A percentile compares a stretch with the other conserved stretches of the same genome.
Evolutionary conservation across 805 yeast genomes (phyloP).

Genomic region (Candida wancherniae): DNA sequence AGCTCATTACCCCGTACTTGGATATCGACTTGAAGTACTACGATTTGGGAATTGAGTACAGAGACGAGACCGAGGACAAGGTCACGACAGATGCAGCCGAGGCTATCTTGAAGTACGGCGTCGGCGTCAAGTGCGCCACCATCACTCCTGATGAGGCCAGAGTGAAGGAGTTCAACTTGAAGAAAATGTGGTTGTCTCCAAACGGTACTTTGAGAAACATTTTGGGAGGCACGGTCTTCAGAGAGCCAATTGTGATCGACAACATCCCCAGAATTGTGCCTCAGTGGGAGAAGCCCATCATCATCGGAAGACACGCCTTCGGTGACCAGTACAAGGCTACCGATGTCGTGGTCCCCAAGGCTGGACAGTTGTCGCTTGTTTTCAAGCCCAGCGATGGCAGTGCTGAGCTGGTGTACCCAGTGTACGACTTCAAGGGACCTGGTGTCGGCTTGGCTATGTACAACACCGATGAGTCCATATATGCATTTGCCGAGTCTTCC

Average conservation of each 20-base stretch:
- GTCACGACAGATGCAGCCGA: conserved; percentile 75
- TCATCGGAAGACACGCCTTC: conserved; percentile 81
- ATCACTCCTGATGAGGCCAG: conserved; percentile 81
- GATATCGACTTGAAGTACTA: conserved; percentile 73
- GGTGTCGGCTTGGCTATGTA: conserved; percentile 84
- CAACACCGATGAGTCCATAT: conserved; percentile 74
- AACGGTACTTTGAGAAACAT: conserved; percentile 82
- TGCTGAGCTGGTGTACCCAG: conserved; percentile 43
- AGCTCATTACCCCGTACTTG: conserved; percentile 62
- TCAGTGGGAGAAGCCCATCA: conserved; percentile 77
- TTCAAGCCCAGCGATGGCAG: conserved; percentile 61
- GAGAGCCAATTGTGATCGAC: conserved; percentile 78
- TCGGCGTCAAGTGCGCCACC: conserved; percentile 81
- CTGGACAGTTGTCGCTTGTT: conserved; percentile 62
- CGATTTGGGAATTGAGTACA: conserved; percentile 62
- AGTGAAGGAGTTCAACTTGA: conserved; percentile 67
- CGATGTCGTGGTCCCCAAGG: conserved; percentile 60
- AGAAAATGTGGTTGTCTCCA: conserved; percentile 83
- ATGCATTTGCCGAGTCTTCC: conserved; percentile 75
- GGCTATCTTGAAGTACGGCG: conserved; percentile 70
- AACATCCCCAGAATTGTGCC: conserved; percentile 74
- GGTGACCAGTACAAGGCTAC: conserved; percentile 85
- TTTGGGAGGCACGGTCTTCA: conserved; percentile 76
- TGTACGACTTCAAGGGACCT: conserved; percentile 57
- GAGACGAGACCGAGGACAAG: conserved; percentile 70